A percentile compares a stretch with the other conserved stretches of the same genome.
phyloP scores from a whole-genome alignment of 2,329 filamentous ascomycete genomes.

The Aspergillus arachidicola region DNA sequence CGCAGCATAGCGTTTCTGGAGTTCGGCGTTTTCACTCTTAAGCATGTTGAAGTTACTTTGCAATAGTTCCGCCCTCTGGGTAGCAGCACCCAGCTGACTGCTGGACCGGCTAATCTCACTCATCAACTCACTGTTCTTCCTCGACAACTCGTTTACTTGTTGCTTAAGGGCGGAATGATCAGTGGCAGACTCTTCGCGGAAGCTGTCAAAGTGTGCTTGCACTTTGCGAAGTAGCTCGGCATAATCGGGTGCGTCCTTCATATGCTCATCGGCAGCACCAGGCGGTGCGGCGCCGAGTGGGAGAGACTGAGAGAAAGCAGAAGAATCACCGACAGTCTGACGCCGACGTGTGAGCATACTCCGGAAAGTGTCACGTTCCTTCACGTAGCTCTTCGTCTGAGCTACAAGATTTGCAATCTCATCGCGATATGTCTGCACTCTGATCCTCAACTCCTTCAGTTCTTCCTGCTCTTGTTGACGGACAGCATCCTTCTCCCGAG shows the following conservation, averaged over 20 bases:
- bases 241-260: conserved; percentile 66
- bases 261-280: conserved; percentile 47
- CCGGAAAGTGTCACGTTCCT: conserved; percentile 96
- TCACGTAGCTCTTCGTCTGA: conserved; percentile 89
- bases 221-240: conserved; percentile 81
- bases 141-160: conserved; percentile 78
- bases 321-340: conserved; percentile 60
- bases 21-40: conserved; percentile 79
- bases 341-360: conserved; percentile 83
- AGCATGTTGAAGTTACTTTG: conserved; percentile 83
- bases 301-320: conserved; percentile 71
- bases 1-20: conserved; percentile 78
- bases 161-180: conserved; percentile 82
- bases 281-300: conserved; percentile 56
- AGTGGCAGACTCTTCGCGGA: conserved; percentile 79
- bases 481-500: conserved; percentile 61
- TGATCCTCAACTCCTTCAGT: conserved; percentile 71
- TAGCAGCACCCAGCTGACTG: conserved; percentile 79
- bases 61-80: conserved; percentile 84
- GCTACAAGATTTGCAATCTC: conserved; percentile 80
- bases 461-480: conserved; percentile 65
- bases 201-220: conserved; percentile 85
- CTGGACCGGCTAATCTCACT: conserved; percentile 77
- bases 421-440: conserved; percentile 78
- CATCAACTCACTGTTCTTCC: conserved; percentile 80